Percentiles rank a stretch among this genome's conserved stretches.
These are phyloP conservation scores for Castanea sativa DNA, from an alignment of 306 rosid species.

Conservation along the genomic window DNA sequence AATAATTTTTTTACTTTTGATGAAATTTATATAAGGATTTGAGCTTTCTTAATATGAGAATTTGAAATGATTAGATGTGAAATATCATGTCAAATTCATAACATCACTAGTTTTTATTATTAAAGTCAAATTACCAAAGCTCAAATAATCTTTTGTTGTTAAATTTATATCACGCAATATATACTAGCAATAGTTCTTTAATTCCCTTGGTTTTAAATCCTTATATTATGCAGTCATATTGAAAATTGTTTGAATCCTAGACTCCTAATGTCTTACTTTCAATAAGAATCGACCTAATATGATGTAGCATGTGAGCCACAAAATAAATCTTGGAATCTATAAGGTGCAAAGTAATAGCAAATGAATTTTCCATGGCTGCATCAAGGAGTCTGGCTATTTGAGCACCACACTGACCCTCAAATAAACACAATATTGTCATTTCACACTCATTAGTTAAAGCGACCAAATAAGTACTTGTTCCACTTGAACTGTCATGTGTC, in stretches of 20 bases:
- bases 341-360: neutral
- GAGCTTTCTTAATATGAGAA: too few relatives aligned
- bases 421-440: neutral
- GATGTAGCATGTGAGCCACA: neutral
- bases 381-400: neutral
- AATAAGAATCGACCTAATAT: neutral
- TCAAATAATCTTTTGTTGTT: too few relatives aligned
- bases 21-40: too few relatives aligned
- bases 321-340: neutral
- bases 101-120: too few relatives aligned
- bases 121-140: too few relatives aligned
- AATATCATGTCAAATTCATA: too few relatives aligned
- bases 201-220: neutral
- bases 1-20: too few relatives aligned
- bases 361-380: neutral
- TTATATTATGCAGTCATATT: neutral
- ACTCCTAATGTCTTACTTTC: neutral
- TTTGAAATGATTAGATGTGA: too few relatives aligned
- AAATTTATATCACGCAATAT: too few relatives aligned
- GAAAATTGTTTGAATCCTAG: neutral
- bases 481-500: neutral
- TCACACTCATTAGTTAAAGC: neutral
- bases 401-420: neutral
- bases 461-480: neutral
- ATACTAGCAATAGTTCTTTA: too few relatives aligned